Evolutionary conservation across 1,284 basidiomycete species (phyloP).

Genomic region (Cutaneotrichosporon dermatis): DNA sequence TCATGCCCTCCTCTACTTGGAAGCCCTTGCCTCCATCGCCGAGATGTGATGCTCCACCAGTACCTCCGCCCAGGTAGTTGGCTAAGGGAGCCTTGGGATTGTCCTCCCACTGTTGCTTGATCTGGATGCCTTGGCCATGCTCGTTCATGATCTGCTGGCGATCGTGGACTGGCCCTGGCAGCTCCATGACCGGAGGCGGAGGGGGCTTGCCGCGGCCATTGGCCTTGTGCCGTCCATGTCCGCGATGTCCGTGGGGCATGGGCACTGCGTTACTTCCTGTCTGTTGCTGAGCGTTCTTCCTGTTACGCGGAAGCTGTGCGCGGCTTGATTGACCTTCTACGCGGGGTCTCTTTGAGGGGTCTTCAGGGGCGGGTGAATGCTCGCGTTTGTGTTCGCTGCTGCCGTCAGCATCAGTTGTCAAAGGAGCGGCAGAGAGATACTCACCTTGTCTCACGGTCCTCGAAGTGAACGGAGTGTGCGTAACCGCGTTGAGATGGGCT

Average conservation of each 20-base stretch:
- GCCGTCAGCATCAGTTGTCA: neutral
- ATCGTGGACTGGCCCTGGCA: constrained; percentile 28
- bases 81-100: constrained; percentile 48
- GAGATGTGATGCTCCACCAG: constrained; percentile 30
- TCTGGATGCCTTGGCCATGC: constrained; percentile 19
- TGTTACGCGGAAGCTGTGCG: neutral
- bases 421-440: neutral
- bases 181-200: constrained; percentile 8
- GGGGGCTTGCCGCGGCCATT: neutral
- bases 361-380: neutral
- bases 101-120: constrained; percentile 44
- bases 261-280: neutral
- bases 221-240: neutral
- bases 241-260: constrained; percentile 2
- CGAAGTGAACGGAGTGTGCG: neutral
- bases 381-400: neutral
- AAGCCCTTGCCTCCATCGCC: constrained; percentile 27
- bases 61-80: constrained; percentile 38
- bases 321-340: neutral
- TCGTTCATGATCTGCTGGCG: constrained; percentile 27
- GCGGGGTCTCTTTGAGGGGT: neutral
- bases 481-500: neutral
- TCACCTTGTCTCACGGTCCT: neutral
- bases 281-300: neutral
- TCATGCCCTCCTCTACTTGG: constrained; percentile 28